phyloP scores from a whole-genome alignment of 371 early-diverging fungal species.

The Vairimorpha ceranae region DNA sequence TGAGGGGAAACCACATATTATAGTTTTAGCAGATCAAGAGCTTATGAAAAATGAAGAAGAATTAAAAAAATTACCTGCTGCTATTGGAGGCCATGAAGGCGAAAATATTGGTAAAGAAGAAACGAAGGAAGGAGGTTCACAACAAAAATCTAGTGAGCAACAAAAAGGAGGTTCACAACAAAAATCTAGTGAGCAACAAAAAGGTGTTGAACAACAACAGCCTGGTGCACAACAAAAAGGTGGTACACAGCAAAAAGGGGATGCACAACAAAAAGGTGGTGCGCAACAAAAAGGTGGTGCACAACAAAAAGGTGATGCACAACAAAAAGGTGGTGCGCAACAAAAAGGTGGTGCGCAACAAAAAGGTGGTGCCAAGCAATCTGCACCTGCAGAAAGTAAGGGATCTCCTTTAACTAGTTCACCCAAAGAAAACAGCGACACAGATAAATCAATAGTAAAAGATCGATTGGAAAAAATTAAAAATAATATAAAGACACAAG shows the following conservation, averaged over 20 bases:
- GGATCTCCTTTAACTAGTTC: neutral
- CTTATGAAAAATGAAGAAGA: neutral
- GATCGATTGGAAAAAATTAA: neutral
- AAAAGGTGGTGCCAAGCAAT: neutral
- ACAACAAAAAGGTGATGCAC: neutral
- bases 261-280: neutral
- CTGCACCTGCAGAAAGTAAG: neutral
- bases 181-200: neutral
- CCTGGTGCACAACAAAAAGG: neutral
- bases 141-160: neutral
- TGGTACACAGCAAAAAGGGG: neutral
- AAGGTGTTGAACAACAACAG: neutral
- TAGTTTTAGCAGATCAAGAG: conserved; percentile 1
- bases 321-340: neutral
- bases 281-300: neutral
- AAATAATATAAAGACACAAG: neutral
- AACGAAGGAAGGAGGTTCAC: neutral
- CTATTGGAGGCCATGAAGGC: neutral
- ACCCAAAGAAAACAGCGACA: neutral
- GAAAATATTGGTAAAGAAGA: neutral
- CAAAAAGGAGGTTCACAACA: neutral
- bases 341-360: neutral
- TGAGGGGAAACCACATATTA: neutral
- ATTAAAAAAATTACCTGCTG: neutral
- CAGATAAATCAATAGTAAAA: neutral